Percentiles rank a stretch among this genome's conserved stretches.
Evolutionary conservation across 208 protist species (phyloP).

Genomic region (Porcisia hertigi): DNA sequence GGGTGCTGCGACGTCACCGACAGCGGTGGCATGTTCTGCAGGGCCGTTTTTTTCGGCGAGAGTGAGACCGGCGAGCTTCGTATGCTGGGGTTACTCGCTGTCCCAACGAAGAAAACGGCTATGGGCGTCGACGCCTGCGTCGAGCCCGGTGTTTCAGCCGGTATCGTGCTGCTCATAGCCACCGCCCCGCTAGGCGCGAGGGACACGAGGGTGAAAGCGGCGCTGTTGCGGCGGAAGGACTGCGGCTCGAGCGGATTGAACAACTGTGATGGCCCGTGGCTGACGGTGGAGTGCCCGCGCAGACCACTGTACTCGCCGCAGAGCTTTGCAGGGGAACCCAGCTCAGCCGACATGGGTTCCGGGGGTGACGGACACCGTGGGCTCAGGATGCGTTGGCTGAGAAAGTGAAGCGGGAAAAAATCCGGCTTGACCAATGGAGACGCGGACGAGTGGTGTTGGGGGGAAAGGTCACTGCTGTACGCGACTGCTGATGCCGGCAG

Average conservation of each 20-base stretch:
- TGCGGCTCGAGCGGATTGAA: constrained; percentile 33
- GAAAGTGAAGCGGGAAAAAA: neutral
- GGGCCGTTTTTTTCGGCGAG: neutral
- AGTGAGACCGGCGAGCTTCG: constrained; percentile 1
- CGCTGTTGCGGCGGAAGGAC: constrained; percentile 16
- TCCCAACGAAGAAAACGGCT: neutral
- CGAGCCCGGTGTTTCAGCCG: constrained; percentile 9
- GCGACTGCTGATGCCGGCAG: neutral
- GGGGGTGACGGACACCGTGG: constrained; percentile 26
- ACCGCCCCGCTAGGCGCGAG: constrained; percentile 5
- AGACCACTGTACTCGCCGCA: neutral
- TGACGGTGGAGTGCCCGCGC: constrained; percentile 13
- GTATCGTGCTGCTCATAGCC: constrained; percentile 13
- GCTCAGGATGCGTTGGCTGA: constrained; percentile 37
- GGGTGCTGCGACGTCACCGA: neutral
- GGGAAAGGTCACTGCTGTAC: neutral
- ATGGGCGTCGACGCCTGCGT: neutral
- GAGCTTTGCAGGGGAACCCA: neutral
- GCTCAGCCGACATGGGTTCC: constrained; percentile 13
- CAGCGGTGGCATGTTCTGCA: constrained; percentile 2
- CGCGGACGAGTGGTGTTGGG: neutral
- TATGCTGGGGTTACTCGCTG: neutral
- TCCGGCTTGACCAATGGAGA: neutral
- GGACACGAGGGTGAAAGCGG: constrained; percentile 29
- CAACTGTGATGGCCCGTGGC: constrained; percentile 38